Evolutionary conservation across 83 land plant species (phyloP).

Genomic region (Picea abies): DNA sequence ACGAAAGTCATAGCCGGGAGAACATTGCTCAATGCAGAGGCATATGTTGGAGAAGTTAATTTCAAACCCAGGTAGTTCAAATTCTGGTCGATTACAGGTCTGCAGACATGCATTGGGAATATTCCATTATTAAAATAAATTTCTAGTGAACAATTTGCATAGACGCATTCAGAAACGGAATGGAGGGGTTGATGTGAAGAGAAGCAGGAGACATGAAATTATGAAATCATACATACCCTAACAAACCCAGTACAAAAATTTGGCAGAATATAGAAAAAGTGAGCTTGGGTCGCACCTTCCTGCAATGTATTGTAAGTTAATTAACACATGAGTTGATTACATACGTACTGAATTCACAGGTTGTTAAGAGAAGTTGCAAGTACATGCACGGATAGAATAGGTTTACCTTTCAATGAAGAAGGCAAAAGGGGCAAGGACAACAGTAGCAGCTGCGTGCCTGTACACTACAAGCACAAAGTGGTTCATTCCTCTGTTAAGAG

Average conservation of each 20-base stretch:
- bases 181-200: too few species aligned
- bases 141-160: too few species aligned
- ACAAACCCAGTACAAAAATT: constrained; percentile 14
- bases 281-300: constrained; percentile 19
- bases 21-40: too few species aligned
- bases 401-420: constrained; percentile 15
- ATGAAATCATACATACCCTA: constrained; percentile 18
- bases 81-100: constrained; percentile 52
- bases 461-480: constrained; percentile 18
- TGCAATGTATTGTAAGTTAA: background rate
- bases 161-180: too few species aligned
- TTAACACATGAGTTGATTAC: background rate
- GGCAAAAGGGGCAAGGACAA: constrained; percentile 11
- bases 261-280: constrained; percentile 16
- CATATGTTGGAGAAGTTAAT: constrained; percentile 15
- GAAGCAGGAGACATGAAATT: too few species aligned
- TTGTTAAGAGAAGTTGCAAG: background rate
- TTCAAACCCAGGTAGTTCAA: constrained; percentile 68
- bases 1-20: too few species aligned
- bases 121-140: too few species aligned
- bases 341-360: background rate
- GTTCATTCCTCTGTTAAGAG: constrained; percentile 17
- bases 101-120: constrained; percentile 15
- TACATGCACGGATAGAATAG: background rate
- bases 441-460: constrained; percentile 2